Evolutionary conservation across 352 stramenopile species (phyloP).

Genomic region (Peronospora farinosa): DNA sequence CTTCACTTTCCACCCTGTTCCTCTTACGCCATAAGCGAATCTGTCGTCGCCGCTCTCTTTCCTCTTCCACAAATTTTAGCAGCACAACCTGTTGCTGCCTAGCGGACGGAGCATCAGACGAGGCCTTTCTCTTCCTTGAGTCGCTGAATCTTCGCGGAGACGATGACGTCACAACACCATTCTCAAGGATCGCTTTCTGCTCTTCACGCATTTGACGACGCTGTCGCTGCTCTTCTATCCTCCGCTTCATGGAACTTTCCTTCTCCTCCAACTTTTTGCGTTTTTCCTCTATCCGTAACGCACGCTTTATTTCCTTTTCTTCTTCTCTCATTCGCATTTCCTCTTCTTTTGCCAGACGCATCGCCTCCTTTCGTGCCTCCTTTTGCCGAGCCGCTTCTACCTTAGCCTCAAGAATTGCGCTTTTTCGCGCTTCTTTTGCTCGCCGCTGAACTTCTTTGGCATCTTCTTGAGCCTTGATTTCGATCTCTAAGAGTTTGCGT

Average conservation of each 20-base stretch:
- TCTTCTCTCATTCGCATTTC: slow-evolving; percentile 62
- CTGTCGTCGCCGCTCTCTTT: slow-evolving; percentile 51
- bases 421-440: slow-evolving; percentile 66
- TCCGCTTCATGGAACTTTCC: slow-evolving; percentile 63
- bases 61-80: slow-evolving; percentile 65
- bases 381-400: slow-evolving; percentile 59
- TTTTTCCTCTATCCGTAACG: slow-evolving; percentile 64
- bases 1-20: slow-evolving; percentile 37
- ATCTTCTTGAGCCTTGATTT: slow-evolving; percentile 73
- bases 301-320: slow-evolving; percentile 63
- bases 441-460: slow-evolving; percentile 59
- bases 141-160: slow-evolving; percentile 21
- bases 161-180: slow-evolving; percentile 56
- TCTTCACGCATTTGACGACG: slow-evolving; percentile 63
- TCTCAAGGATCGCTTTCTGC: slow-evolving; percentile 65
- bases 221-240: slow-evolving; percentile 61
- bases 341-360: slow-evolving; percentile 57
- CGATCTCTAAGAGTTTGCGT: slow-evolving; percentile 63
- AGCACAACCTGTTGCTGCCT: slow-evolving; percentile 52
- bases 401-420: slow-evolving; percentile 56
- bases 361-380: slow-evolving; percentile 56
- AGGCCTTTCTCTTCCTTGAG: slow-evolving; percentile 16
- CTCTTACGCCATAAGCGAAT: slow-evolving; percentile 52
- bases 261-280: slow-evolving; percentile 66
- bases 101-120: slow-evolving; percentile 17